Evolutionary conservation across 106 monocot species (phyloP).

Genomic region (Dactylorhiza incarnata): DNA sequence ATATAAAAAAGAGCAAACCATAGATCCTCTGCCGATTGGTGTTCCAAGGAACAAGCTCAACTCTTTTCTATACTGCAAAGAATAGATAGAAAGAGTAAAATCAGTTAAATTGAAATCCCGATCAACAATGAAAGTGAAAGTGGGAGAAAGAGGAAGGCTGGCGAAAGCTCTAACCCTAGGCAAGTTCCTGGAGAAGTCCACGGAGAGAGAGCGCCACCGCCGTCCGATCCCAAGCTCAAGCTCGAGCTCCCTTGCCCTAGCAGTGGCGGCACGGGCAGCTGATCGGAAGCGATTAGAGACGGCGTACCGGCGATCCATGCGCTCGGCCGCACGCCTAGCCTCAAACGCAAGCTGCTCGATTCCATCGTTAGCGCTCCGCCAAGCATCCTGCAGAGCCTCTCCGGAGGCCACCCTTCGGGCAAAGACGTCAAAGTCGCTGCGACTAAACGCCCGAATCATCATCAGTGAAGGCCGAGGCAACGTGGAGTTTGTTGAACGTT

Average conservation of each 20-base stretch:
- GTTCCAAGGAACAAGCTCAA: conserved; percentile 46
- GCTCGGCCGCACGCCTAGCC: conserved; percentile 52
- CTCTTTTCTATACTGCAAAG: conserved; percentile 74
- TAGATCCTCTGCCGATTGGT: conserved; percentile 56
- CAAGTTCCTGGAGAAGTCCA: no score
- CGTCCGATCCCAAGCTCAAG: conserved; percentile 62
- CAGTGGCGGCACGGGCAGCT: conserved; percentile 30
- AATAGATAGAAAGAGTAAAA: conserved; percentile 4
- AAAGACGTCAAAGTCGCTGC: no score
- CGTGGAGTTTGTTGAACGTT: not conserved
- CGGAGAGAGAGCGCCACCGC: conserved; percentile 47
- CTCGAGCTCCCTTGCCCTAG: conserved; percentile 57
- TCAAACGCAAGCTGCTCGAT: conserved; percentile 66
- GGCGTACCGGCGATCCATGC: conserved; percentile 54
- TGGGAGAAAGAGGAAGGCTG: no score
- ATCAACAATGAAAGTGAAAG: no score
- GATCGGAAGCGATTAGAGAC: conserved; percentile 47
- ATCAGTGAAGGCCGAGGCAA: not conserved
- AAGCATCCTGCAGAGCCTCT: no score
- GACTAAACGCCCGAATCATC: no score
- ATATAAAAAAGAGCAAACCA: conserved; percentile 52
- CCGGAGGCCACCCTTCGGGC: no score
- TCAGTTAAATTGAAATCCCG: conserved; percentile 32
- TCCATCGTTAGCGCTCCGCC: conserved; percentile 67
- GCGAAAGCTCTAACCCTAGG: no score